These are phyloP conservation scores for Paecilomyces fulvus DNA, from an alignment of 2,329 filamentous ascomycete species.

Conservation along the genomic window DNA sequence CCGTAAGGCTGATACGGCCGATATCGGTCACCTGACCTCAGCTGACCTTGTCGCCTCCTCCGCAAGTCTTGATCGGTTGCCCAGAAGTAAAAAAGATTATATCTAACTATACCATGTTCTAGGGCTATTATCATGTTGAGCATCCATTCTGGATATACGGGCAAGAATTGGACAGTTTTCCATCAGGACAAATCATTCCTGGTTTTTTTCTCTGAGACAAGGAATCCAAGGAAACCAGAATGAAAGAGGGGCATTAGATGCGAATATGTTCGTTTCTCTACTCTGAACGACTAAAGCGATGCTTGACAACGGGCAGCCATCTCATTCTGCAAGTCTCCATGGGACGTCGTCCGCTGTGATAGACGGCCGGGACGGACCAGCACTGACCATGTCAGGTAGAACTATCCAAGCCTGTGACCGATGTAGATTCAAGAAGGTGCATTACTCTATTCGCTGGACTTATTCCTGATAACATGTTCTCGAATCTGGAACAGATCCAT, in stretches of 20 bases:
- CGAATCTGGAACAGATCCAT: too few species aligned
- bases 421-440: slow-evolving; percentile 8
- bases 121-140: too few species aligned
- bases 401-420: slow-evolving; percentile 8
- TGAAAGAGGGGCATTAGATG: not conserved
- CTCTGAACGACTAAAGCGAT: not conserved
- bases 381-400: slow-evolving; percentile 6
- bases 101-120: too few species aligned
- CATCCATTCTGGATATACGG: too few species aligned
- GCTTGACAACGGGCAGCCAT: not conserved
- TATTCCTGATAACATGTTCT: too few species aligned
- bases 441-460: not conserved
- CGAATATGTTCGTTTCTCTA: not conserved
- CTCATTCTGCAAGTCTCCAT: not conserved
- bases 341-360: not conserved
- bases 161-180: too few species aligned
- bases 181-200: too few species aligned
- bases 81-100: too few species aligned
- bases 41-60: not conserved
- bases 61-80: too few species aligned
- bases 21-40: not conserved
- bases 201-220: not conserved
- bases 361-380: not conserved
- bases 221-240: not conserved
- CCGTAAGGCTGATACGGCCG: not conserved